These are phyloP conservation scores for Populus davidiana DNA, from an alignment of 345 rosid species.

Conservation along the genomic window DNA sequence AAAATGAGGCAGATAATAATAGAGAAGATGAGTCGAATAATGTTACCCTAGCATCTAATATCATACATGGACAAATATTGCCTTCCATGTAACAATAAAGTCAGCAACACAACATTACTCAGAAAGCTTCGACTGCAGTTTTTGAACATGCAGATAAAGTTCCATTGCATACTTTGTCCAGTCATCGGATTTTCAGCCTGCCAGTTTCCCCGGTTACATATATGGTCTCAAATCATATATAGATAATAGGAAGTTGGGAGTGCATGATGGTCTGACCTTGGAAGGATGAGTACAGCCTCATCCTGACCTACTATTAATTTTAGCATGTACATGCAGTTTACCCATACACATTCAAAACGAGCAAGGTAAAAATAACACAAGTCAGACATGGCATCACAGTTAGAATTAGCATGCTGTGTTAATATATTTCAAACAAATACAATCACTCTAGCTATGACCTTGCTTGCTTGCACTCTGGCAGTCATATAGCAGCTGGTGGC, in stretches of 20 bases:
- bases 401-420: neutral
- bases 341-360: neutral
- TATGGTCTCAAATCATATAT: neutral
- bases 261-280: neutral
- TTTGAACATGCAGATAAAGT: too few relatives aligned
- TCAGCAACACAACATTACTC: too few relatives aligned
- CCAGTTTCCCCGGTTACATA: too few relatives aligned
- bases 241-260: neutral
- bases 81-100: too few relatives aligned
- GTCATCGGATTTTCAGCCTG: too few relatives aligned
- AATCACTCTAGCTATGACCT: neutral
- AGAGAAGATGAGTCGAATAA: too few relatives aligned
- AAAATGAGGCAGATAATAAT: too few relatives aligned
- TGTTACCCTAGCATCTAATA: too few relatives aligned
- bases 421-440: neutral
- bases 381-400: neutral
- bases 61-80: too few relatives aligned
- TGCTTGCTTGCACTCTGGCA: neutral
- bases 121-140: too few relatives aligned
- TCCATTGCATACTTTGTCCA: too few relatives aligned
- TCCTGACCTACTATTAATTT: neutral
- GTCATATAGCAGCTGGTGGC: too few relatives aligned
- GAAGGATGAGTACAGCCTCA: neutral
- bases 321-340: neutral
- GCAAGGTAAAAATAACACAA: neutral